A percentile compares a stretch with the other conserved stretches of the same genome.
phyloP scores from a whole-genome alignment of 495 filamentous ascomycete genomes.

The Aspergillus affinis region DNA sequence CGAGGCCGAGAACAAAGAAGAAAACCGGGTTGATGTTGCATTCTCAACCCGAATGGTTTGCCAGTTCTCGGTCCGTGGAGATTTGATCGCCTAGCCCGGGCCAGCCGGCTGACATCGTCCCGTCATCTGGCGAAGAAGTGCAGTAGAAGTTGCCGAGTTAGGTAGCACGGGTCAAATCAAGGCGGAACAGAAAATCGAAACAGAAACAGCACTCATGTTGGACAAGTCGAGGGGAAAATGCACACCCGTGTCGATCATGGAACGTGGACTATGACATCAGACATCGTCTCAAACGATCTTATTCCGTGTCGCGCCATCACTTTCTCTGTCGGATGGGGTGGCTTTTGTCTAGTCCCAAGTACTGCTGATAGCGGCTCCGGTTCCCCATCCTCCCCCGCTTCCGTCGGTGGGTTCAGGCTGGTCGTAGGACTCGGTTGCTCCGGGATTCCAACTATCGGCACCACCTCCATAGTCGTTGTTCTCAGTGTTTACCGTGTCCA shows the following conservation, averaged over 20 bases:
- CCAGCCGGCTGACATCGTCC: neutral
- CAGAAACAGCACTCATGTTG: too few species aligned
- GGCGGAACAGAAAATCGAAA: neutral
- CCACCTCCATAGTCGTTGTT: conserved; percentile 2
- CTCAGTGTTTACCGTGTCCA: conserved; percentile 6
- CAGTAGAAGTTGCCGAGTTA: neutral
- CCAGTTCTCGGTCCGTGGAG: neutral
- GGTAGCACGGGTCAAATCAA: neutral
- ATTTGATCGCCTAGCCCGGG: neutral
- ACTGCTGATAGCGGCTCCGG: neutral
- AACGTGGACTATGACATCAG: conserved; percentile 9
- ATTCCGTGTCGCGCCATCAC: conserved; percentile 5
- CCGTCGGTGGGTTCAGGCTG: neutral
- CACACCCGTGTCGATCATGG: conserved; percentile 3
- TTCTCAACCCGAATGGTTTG: neutral
- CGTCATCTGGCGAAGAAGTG: neutral
- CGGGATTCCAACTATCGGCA: conserved; percentile 4
- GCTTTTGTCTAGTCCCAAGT: neutral
- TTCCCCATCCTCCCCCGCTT: neutral
- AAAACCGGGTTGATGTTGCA: neutral
- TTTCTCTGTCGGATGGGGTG: neutral
- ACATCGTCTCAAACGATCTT: conserved; percentile 13
- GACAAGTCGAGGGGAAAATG: too few species aligned
- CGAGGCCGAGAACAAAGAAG: neutral
- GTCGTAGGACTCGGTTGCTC: conserved; percentile 2